Percentiles rank a stretch among this genome's conserved stretches.
Conservation (phyloP, 2,329 filamentous ascomycete species). For the Ceratocystis harringtonii region DNA sequence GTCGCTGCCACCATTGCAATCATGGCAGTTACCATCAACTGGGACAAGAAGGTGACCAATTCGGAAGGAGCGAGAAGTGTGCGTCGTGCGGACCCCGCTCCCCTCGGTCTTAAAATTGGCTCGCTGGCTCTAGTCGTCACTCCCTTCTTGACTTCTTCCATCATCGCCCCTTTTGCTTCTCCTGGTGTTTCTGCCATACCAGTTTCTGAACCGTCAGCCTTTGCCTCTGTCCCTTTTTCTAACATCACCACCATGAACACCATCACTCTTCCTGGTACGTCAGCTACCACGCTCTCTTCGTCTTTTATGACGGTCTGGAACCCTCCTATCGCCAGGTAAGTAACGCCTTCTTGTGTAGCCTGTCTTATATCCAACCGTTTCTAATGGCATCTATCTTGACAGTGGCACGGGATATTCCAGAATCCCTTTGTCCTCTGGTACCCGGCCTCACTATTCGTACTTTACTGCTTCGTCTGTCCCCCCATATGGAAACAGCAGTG, state of each 20-base stretch:
- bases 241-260: constrained; percentile 13
- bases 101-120: background rate
- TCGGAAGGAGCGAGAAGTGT: background rate
- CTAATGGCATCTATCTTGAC: background rate
- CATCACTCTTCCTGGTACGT: constrained; percentile 12
- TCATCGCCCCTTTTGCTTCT: background rate
- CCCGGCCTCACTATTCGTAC: background rate
- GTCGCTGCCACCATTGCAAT: constrained; percentile 7
- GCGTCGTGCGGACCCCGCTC: constrained; percentile 9
- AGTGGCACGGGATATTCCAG: background rate
- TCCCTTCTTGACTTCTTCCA: constrained; percentile 6
- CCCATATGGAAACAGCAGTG: constrained; percentile 3
- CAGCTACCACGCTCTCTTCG: constrained; percentile 4
- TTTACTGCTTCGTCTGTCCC: background rate
- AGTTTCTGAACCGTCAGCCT: background rate
- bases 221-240: constrained; percentile 1
- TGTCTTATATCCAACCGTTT: background rate
- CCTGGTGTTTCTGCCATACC: background rate
- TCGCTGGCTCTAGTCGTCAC: background rate
- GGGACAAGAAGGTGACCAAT: constrained; percentile 8
- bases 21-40: constrained; percentile 6
- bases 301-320: background rate
- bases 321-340: constrained; percentile 10
- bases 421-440: background rate
- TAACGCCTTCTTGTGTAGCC: background rate